Percentiles rank a stretch among this genome's conserved stretches.
Evolutionary conservation across 768 basidiomycete species (phyloP).

Genomic region (Sarcodon aspratus): DNA sequence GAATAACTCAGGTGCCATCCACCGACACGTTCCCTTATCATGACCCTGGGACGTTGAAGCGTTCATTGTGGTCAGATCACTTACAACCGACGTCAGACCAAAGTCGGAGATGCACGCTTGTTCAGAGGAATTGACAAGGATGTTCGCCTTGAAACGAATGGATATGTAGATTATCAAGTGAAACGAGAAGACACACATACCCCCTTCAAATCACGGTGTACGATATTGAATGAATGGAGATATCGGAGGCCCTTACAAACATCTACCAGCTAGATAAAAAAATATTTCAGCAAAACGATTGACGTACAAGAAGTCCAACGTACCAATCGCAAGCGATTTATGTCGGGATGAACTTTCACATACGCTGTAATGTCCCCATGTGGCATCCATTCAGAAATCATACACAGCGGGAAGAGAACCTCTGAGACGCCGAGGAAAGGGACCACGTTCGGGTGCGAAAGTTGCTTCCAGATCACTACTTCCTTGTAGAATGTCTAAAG

Average conservation of each 20-base stretch:
- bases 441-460: constrained; percentile 8
- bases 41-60: too few relatives aligned
- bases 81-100: neutral
- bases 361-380: neutral
- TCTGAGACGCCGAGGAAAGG: constrained; percentile 7
- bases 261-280: neutral
- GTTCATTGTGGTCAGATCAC: neutral
- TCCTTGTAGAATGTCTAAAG: constrained; percentile 5
- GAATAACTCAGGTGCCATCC: neutral
- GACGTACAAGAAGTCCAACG: neutral
- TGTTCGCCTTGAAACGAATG: neutral
- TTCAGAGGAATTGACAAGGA: neutral
- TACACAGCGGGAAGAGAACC: constrained; percentile 2
- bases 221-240: neutral
- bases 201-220: neutral
- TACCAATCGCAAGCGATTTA: too few relatives aligned
- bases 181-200: neutral
- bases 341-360: too few relatives aligned
- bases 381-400: neutral
- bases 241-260: neutral
- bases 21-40: neutral
- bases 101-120: neutral
- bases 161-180: neutral
- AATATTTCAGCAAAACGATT: neutral
- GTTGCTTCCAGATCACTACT: constrained; percentile 7